A percentile compares a stretch with the other conserved stretches of the same genome.
phyloP scores from a whole-genome alignment of 352 stramenopile species.

The Pythium chondricola region DNA sequence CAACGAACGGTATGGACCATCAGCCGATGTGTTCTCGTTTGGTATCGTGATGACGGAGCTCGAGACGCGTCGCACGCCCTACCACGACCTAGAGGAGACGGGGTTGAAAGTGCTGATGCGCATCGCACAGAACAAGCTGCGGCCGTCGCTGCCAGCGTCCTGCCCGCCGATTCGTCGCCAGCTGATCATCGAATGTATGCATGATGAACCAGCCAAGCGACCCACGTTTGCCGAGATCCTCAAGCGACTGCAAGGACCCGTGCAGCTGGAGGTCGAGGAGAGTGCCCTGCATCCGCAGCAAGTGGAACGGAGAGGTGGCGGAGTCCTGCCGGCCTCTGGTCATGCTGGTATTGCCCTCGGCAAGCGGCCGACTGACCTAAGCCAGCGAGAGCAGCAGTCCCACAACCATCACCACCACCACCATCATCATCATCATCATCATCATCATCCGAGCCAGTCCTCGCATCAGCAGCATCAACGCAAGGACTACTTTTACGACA shows the following conservation, averaged over 20 bases:
- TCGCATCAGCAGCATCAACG: neutral
- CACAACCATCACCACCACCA: neutral
- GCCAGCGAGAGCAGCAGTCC: neutral
- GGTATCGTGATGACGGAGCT: slow-evolving; percentile 85
- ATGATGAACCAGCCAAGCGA: slow-evolving; percentile 38
- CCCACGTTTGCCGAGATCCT: slow-evolving; percentile 79
- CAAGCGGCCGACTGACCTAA: too few species aligned
- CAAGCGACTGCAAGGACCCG: slow-evolving; percentile 59
- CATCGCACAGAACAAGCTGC: slow-evolving; percentile 64
- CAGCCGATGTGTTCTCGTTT: slow-evolving; percentile 86
- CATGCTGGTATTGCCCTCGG: too few species aligned
- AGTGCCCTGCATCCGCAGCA: slow-evolving; percentile 19
- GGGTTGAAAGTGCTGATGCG: slow-evolving; percentile 77
- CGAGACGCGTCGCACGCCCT: slow-evolving; percentile 76
- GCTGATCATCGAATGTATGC: slow-evolving; percentile 74
- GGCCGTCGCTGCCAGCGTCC: slow-evolving; percentile 57
- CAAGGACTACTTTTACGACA: slow-evolving; percentile 22
- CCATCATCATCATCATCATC: neutral
- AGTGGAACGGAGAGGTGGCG: too few species aligned
- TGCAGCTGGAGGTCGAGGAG: slow-evolving; percentile 76
- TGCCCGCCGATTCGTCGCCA: slow-evolving; percentile 50
- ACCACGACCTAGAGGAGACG: slow-evolving; percentile 67
- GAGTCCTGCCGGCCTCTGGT: too few species aligned
- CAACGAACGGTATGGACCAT: slow-evolving; percentile 73
- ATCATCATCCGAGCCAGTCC: slow-evolving; percentile 1